These are phyloP conservation scores for Whalleya microplaca DNA, from an alignment of 2,329 filamentous ascomycete species.

Conservation along the genomic window DNA sequence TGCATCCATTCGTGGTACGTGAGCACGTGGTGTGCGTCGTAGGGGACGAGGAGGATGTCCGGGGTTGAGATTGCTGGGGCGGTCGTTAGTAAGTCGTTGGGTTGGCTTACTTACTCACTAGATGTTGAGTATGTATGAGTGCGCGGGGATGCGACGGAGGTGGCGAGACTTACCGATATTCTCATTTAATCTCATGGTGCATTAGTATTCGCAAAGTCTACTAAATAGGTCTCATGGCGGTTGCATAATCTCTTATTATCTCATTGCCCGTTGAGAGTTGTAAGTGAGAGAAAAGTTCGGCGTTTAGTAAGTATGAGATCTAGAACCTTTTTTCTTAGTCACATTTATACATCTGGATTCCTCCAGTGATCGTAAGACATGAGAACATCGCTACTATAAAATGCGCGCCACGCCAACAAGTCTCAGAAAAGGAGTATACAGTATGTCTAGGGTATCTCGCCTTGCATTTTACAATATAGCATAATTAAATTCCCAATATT, in stretches of 20 bases:
- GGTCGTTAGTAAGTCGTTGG: not conserved
- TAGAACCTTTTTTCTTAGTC: not conserved
- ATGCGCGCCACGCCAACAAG: not conserved
- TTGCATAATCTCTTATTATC: not conserved
- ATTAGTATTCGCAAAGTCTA: not conserved
- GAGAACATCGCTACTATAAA: not conserved
- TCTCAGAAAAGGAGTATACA: not conserved
- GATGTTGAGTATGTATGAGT: too few relatives aligned
- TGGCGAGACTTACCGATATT: slow-evolving; percentile 42
- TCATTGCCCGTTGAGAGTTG: not conserved
- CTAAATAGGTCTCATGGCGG: not conserved
- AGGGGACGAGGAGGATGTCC: slow-evolving; percentile 78
- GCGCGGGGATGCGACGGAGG: too few relatives aligned
- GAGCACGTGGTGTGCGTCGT: slow-evolving; percentile 78
- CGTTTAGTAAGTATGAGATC: not conserved
- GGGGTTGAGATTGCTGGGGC: slow-evolving; percentile 67
- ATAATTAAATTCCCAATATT: slow-evolving; percentile 1
- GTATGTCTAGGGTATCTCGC: not conserved
- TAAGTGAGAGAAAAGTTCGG: not conserved
- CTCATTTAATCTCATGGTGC: slow-evolving; percentile 51
- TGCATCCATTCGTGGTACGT: slow-evolving; percentile 93
- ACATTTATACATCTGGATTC: not conserved
- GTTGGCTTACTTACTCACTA: too few relatives aligned
- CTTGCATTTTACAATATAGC: slow-evolving; percentile 4
- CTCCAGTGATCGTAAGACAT: not conserved